These are phyloP conservation scores for Lachancea fermentati DNA, from an alignment of 805 yeast species.

Conservation along the genomic window DNA sequence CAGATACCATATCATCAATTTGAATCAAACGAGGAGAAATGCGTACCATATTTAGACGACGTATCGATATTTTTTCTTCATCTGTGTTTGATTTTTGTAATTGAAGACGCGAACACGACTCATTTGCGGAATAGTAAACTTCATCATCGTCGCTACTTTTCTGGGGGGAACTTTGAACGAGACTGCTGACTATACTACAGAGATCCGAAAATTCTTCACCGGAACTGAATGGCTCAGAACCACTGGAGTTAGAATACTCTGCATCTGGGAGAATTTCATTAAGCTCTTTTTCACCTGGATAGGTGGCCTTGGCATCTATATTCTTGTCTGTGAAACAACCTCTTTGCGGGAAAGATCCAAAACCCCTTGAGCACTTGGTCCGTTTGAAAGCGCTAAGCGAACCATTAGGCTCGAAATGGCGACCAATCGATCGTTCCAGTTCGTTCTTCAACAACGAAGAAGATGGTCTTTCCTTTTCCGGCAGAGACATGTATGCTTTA, in stretches of 20 bases:
- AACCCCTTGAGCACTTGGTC: too few species aligned
- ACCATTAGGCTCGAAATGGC: neutral
- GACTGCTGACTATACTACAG: constrained; percentile 10
- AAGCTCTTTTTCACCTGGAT: neutral
- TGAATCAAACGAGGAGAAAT: constrained; percentile 5
- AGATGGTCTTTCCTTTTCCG: neutral
- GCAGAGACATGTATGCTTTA: constrained; percentile 16
- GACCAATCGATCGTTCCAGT: constrained; percentile 1
- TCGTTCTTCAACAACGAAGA: constrained; percentile 1
- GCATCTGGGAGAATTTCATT: constrained; percentile 21
- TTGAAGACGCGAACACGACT: constrained; percentile 1
- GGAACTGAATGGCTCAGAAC: constrained; percentile 21
- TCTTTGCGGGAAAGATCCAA: too few species aligned
- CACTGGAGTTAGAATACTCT: constrained; percentile 19
- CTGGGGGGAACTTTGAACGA: constrained; percentile 1
- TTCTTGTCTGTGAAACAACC: too few species aligned
- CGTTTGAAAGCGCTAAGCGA: neutral
- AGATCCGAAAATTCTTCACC: constrained; percentile 24
- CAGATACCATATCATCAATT: constrained; percentile 4
- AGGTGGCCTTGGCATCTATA: neutral
- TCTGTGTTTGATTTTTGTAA: neutral
- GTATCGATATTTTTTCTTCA: constrained; percentile 3
- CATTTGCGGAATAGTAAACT: constrained; percentile 8
- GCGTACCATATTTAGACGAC: constrained; percentile 1
- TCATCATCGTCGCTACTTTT: constrained; percentile 7